Percentiles rank a stretch among this genome's conserved stretches.
Evolutionary conservation across 2,329 filamentous ascomycete species (phyloP).

Genomic region (Cryphonectria carpinicola): DNA sequence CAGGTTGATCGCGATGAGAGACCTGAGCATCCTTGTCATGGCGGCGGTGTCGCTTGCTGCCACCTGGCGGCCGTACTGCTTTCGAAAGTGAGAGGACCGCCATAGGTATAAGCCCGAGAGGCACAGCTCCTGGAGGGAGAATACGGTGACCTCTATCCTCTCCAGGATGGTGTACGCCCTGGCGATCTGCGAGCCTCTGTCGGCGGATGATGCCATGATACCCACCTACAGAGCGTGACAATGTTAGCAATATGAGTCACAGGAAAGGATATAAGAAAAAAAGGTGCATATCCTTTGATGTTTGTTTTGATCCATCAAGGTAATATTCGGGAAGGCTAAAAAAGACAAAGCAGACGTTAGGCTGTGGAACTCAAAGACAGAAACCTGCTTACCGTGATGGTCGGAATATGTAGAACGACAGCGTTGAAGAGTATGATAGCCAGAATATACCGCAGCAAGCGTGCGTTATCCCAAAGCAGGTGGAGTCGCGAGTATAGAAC

Average conservation of each 20-base stretch:
- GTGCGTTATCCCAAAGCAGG: conserved; percentile 56
- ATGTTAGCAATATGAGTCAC: background rate
- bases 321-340: background rate
- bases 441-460: conserved; percentile 52
- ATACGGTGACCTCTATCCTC: conserved; percentile 46
- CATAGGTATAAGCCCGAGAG: conserved; percentile 56
- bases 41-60: conserved; percentile 34
- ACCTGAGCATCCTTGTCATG: conserved; percentile 13
- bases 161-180: conserved; percentile 33
- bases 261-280: background rate
- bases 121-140: conserved; percentile 49
- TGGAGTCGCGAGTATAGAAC: conserved; percentile 65
- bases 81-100: conserved; percentile 53
- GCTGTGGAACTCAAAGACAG: background rate
- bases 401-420: conserved; percentile 57
- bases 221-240: background rate
- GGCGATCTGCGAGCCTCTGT: conserved; percentile 33
- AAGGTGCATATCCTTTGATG: background rate
- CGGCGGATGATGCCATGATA: background rate
- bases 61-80: conserved; percentile 41
- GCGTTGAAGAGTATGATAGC: conserved; percentile 60
- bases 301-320: background rate
- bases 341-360: background rate
- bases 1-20: conserved; percentile 47
- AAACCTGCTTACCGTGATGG: conserved; percentile 49